Evolutionary conservation across 139 green algal genomes (phyloP), one percentile per base, ranked within the genome.

Genomic region (Chlamydomonas schloesseri): DNA sequence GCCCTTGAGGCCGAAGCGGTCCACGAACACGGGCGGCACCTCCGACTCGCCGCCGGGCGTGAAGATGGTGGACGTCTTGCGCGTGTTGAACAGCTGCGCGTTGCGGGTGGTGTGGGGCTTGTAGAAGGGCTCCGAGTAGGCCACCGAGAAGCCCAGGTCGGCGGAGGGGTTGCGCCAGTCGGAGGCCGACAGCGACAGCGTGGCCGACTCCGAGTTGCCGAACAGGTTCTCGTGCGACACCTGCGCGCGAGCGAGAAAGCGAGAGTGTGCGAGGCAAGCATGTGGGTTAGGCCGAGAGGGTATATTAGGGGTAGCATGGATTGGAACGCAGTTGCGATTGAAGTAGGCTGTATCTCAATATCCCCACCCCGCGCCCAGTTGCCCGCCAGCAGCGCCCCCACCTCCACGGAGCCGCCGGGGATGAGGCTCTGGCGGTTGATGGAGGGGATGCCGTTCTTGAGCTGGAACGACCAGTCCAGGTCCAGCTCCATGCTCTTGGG

Each of bases 11-110:
- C 98, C 98, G 31, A 93, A 89, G 67, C 98, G 92, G 91, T 99
- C 96, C 15, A 99, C 94, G 91, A 96, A 99, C 71, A 99, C 93
- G 8, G 94, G 85, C 0, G 97, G 96, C 68, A 99, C 96, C n/a
- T 99, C 96, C 6, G 92, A 87, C 67, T 93, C 91, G 47, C 76
- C 83, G 3, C 95, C 94, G 24, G 91, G 89, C 0, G 93, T 96
- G 90, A 99, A 99, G 29, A 98, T 93, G 21, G 94, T 92, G 4
- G 93, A 97, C n/a, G 97, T 88, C 93, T 98, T 99, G 89, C 96
- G 93, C 24, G 89, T 93, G 92, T 98, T 98, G 94, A 98, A 98
- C 42, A 95, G 86, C 87, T 94, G 78, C 33, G 71, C 36, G 80
- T 93, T 94, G 64, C 91, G 82, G 3, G 91, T 93, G 42, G 91